Percentiles rank a stretch among this genome's conserved stretches.
Evolutionary conservation across 345 rosid species (phyloP).

Genomic region (Camelina sativa): DNA sequence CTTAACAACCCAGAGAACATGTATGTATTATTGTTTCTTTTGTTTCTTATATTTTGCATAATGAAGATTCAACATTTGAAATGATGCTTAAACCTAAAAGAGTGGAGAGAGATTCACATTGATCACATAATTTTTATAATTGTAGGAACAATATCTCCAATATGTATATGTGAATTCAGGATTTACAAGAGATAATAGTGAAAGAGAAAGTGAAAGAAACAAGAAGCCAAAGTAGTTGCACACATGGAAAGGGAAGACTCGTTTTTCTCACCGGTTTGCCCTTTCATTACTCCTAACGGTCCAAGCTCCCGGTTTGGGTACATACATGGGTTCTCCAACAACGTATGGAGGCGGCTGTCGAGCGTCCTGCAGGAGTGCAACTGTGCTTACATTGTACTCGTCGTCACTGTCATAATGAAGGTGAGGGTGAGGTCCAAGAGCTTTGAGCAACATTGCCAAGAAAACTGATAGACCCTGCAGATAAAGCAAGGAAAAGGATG

Average conservation of each 20-base stretch:
- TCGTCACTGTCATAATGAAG: slow-evolving; percentile 74
- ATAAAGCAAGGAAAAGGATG: slow-evolving; percentile 1
- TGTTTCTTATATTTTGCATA: no score
- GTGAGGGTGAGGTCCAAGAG: slow-evolving; percentile 80
- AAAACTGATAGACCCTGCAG: slow-evolving; percentile 67
- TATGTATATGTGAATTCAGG: neutral
- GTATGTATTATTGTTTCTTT: no score
- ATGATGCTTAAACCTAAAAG: neutral
- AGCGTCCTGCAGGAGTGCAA: slow-evolving; percentile 66
- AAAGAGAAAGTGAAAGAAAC: neutral
- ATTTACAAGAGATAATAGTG: slow-evolving; percentile 10
- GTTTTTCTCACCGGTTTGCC: slow-evolving; percentile 39
- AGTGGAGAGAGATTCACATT: neutral
- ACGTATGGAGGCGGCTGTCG: slow-evolving; percentile 62
- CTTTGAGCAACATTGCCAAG: slow-evolving; percentile 72
- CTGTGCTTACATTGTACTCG: slow-evolving; percentile 60
- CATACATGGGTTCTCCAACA: slow-evolving; percentile 66
- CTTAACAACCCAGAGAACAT: no score
- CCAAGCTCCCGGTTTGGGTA: slow-evolving; percentile 60
- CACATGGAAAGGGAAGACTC: neutral
- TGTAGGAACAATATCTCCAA: neutral
- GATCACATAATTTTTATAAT: slow-evolving; percentile 5
- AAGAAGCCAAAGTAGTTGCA: slow-evolving; percentile 13
- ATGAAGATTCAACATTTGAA: neutral
- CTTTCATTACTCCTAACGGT: slow-evolving; percentile 60